phyloP scores from a whole-genome alignment of 2,329 filamentous ascomycete genomes.

The Diplodia mutila region DNA sequence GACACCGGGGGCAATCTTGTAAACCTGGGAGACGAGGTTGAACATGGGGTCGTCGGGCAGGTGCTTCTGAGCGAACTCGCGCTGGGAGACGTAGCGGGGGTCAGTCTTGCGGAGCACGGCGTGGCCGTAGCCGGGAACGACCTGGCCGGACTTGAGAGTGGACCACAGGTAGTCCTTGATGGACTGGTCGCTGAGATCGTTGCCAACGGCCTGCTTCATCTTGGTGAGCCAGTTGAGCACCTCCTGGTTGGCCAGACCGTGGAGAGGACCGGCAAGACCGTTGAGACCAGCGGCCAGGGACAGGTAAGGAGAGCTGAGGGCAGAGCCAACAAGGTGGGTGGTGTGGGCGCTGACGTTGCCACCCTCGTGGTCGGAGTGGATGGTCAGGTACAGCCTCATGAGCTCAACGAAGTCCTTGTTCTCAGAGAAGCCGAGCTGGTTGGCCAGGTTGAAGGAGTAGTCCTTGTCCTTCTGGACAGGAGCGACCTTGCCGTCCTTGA shows the following conservation, averaged over 20 bases:
- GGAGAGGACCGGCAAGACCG: slow-evolving; percentile 95
- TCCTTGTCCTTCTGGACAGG: slow-evolving; percentile 98
- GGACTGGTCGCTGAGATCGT: slow-evolving; percentile 92
- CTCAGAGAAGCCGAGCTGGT: slow-evolving; percentile 94
- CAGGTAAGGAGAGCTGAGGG: slow-evolving; percentile 96
- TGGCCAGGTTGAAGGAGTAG: slow-evolving; percentile 98
- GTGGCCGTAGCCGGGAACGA: slow-evolving; percentile 97
- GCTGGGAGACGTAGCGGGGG: slow-evolving; percentile 97
- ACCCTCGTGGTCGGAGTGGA: slow-evolving; percentile 99
- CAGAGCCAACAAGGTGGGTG: slow-evolving; percentile 95
- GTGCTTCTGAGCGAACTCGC: slow-evolving; percentile 92
- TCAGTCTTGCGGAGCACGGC: slow-evolving; percentile 99
- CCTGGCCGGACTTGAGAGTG: slow-evolving; percentile 91
- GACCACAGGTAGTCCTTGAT: slow-evolving; percentile 99
- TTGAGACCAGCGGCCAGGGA: slow-evolving; percentile 96
- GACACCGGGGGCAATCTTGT: slow-evolving; percentile 98
- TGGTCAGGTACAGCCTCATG: slow-evolving; percentile 98
- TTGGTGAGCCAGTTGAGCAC: slow-evolving; percentile 98
- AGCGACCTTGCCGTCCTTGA: slow-evolving; percentile 99
- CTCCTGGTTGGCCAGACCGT: slow-evolving; percentile 99
- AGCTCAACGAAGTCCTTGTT: slow-evolving; percentile 98
- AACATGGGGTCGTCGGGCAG: slow-evolving; percentile 98
- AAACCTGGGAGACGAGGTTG: slow-evolving; percentile 99
- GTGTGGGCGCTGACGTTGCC: slow-evolving; percentile 98
- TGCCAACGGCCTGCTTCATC: slow-evolving; percentile 95